A percentile compares a stretch with the other conserved stretches of the same genome.
phyloP scores from a whole-genome alignment of 345 rosid species.

The Eucalyptus pumila region DNA sequence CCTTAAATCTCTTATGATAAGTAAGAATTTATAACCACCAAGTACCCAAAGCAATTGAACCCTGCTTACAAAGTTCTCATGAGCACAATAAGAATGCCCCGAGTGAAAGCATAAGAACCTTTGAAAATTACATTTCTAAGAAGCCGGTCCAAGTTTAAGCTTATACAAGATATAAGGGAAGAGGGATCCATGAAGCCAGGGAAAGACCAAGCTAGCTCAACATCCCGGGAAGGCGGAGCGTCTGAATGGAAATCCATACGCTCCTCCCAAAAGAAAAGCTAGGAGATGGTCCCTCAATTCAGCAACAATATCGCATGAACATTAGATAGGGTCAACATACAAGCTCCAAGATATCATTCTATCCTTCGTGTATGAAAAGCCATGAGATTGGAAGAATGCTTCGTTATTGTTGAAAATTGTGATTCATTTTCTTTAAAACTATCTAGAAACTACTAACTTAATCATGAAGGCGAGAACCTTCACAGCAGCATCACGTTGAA shows the following conservation, averaged over 20 bases:
- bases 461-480: no score
- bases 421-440: no score
- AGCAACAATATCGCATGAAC: not conserved
- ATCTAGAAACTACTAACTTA: no score
- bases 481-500: no score
- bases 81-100: not conserved
- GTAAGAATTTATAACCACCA: not conserved
- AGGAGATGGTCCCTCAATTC: not conserved
- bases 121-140: not conserved
- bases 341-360: not conserved
- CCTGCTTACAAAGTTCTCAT: not conserved
- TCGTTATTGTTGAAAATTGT: not conserved
- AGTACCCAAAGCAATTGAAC: not conserved
- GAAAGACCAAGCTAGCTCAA: not conserved
- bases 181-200: not conserved
- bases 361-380: not conserved
- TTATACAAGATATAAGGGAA: not conserved
- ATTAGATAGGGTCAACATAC: not conserved
- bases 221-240: not conserved
- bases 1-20: not conserved
- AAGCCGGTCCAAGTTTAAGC: not conserved
- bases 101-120: not conserved
- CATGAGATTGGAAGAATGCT: not conserved
- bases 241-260: not conserved
- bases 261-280: not conserved